Base-by-base conservation (phyloP, 257 asterid genomes). In the Prunella vulgaris region DNA sequence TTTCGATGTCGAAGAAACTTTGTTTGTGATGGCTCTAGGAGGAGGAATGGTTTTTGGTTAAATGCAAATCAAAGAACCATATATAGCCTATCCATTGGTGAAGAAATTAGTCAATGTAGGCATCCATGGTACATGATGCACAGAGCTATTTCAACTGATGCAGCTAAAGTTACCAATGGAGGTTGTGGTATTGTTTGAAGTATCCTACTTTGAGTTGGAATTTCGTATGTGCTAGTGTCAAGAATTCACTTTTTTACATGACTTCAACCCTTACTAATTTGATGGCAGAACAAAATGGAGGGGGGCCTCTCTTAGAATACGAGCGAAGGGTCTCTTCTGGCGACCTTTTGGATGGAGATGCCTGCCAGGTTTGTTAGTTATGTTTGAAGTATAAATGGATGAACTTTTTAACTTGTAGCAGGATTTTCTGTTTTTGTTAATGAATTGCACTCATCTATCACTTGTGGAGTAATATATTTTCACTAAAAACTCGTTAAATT, bases 271-370 rank as follows among this genome's bases (percentile, higher is more conserved):
- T 12, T 30, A 63, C 74, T 73, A 68, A 53, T 70, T 70, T 30
- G 33, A 54, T 70, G 60, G 52, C 86, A 86, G 99, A 80, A 64
- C 64, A 76, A 24, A 79, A 68, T 69, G 71, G 80, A 62, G 89
- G 84, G 69, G 98, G 98, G 22, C 97, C 97, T 70, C 90, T 93
- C 1, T 70, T 84, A 27, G 97, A 90, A 79, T 93, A 93, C 57
- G 94, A 81, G 75, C 86, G 94, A 58, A 84, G 98, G 78, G 80
- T 93, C 58, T 83, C 89, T 51, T 84, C 87, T 7, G 95, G 98
- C 61, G 98, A 90, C 27, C 94, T 93, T 49, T 49, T 83, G 53
- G 97, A 90, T 72, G 97, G 98, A 70, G 98, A 93, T 80, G 84
- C 78, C 70, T 88, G 86, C 68, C 98, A 93, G 90, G 99, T 88